Evolutionary conservation across 495 filamentous ascomycete genomes (phyloP), one percentile per base, ranked within the genome.

Genomic region (Annulohypoxylon stygium): DNA sequence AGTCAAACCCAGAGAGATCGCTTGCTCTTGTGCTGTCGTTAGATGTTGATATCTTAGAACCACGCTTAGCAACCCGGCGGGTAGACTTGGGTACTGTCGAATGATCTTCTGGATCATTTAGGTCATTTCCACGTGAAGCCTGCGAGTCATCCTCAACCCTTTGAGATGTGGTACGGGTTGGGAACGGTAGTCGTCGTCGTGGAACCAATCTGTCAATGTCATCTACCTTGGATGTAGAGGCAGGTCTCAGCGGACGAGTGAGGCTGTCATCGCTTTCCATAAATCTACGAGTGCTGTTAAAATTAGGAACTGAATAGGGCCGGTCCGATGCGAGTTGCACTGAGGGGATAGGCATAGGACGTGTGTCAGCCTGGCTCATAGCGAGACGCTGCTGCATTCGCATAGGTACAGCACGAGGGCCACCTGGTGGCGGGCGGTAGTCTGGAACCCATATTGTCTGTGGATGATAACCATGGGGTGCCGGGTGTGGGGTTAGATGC

Each of bases 291-390:
- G 23, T 63, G 8, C 34, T 64, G 4, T 39, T 25, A 30, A 64
- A 64, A 51, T 10, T 18, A 60, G 72, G 72, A 11, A 60, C 72
- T 18, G 72, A 75, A 58, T 67, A 67, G 20, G 72, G 67, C 12
- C 72, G 41, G 37, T 67, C 57, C 26, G 45, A 39, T 23, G 58
- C 34, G 33, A 37, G 50, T 14, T 53, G 55, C 8, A 58, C 23
- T 16, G 62, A 67, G 20, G 67, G 67, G 47, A 70, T 39, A 16
- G 71, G 62, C 11, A 36, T 65, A 14, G 60, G 65, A 12, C 12
- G 48, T 8, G 33, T 20, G 18, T 54, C 50, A 2, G 23, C 26
- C 50, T 20, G 57, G 33, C 57, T 74, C 62, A 60, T 59, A 41
- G 58, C 9, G 10, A 16, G 20, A 23, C 62, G 63, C 9, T 66